Percentiles rank a stretch among this genome's conserved stretches.
phyloP scores from a whole-genome alignment of 75 land plant genomes.

The Pseudotsuga menziesii region DNA sequence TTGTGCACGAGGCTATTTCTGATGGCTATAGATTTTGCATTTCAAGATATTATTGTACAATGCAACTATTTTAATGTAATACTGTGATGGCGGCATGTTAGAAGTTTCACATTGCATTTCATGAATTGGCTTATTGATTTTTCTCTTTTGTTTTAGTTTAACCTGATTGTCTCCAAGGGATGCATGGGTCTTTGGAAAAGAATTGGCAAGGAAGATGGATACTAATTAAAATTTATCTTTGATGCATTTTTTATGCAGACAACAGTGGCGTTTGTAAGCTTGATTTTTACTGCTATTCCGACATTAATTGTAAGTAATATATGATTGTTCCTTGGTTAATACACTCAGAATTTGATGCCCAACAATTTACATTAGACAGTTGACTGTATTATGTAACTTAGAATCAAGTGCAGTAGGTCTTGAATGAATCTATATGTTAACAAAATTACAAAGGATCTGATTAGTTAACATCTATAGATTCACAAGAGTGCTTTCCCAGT shows the following conservation, averaged over 20 bases:
- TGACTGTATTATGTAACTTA: not conserved
- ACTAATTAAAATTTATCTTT: not conserved
- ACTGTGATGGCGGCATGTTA: not conserved
- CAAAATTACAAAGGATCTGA: not conserved
- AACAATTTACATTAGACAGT: not conserved
- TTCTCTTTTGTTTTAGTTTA: not conserved
- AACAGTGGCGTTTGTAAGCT: conserved; percentile 1
- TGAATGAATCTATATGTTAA: not conserved
- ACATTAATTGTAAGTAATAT: not conserved
- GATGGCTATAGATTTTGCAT: not conserved
- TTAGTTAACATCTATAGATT: not conserved
- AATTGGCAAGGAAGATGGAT: not conserved
- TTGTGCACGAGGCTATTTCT: not conserved
- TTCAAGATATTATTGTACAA: not conserved
- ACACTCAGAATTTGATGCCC: not conserved
- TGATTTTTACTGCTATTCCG: conserved; percentile 6
- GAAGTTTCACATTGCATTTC: not conserved
- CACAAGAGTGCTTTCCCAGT: no score
- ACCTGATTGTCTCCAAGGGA: not conserved
- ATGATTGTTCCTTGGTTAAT: not conserved
- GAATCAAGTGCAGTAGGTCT: not conserved
- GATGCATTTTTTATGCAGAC: not conserved
- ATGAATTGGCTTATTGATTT: not conserved
- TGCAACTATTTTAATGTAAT: not conserved
- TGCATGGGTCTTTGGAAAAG: not conserved